Conservation (phyloP, 768 basidiomycete genomes). For the Hirschioporus abietinus region DNA sequence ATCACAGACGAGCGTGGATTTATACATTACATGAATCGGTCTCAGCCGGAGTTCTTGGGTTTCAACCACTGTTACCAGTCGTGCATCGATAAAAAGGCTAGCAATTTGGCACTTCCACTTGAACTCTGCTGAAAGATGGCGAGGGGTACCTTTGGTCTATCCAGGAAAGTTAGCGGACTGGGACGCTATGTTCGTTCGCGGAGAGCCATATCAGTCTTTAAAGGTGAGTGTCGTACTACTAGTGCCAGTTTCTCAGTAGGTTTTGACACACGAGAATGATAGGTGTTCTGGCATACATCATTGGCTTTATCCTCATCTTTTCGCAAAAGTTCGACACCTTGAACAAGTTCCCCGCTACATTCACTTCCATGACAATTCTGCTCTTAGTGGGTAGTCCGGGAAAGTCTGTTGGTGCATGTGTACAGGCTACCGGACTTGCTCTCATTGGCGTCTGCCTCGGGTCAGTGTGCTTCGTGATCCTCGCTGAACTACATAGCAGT, state of each 20-base stretch:
- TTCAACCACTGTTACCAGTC: no score
- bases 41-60: no score
- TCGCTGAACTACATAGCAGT: conserved; percentile 21
- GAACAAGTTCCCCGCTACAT: conserved; percentile 16
- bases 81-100: no score
- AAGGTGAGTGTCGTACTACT: not conserved
- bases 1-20: no score
- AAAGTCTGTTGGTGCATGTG: conserved; percentile 16
- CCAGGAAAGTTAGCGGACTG: not conserved
- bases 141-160: not conserved
- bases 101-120: no score
- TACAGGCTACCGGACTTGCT: conserved; percentile 16
- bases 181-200: not conserved
- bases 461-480: conserved; percentile 22
- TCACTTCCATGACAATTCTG: conserved; percentile 20
- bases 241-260: not conserved
- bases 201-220: not conserved
- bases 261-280: not conserved
- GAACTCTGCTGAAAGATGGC: not conserved
- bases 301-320: conserved; percentile 22
- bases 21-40: no score
- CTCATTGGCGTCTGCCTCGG: conserved; percentile 18
- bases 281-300: conserved; percentile 20
- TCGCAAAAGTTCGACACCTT: conserved; percentile 17
- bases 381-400: conserved; percentile 21